Evolutionary conservation across 768 basidiomycete species (phyloP).

Genomic region (Jaapia argillacea): DNA sequence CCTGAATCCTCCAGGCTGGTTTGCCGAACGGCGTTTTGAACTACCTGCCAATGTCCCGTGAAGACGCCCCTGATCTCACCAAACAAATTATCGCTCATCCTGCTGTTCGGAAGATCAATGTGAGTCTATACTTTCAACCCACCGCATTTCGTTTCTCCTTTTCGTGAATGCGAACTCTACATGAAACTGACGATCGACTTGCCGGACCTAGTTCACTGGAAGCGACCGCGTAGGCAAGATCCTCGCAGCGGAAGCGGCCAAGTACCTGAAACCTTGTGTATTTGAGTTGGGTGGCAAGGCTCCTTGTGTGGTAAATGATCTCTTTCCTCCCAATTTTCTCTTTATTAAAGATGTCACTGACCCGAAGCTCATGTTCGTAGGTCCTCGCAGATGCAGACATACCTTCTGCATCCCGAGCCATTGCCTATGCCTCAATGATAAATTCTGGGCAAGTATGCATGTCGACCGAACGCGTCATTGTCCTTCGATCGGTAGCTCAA

Average conservation of each 20-base stretch:
- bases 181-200: too few species aligned
- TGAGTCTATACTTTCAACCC: constrained; percentile 12
- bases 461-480: constrained; percentile 49
- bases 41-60: constrained; percentile 34
- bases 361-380: too few species aligned
- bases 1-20: constrained; percentile 28
- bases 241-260: constrained; percentile 44
- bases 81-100: constrained; percentile 42
- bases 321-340: background rate
- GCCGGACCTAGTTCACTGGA: constrained; percentile 43
- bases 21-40: constrained; percentile 49
- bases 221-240: constrained; percentile 44
- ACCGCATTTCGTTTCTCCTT: background rate
- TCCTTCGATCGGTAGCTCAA: constrained; percentile 30
- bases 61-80: constrained; percentile 29
- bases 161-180: background rate
- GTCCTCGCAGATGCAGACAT: constrained; percentile 45
- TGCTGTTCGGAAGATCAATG: constrained; percentile 37
- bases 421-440: constrained; percentile 31
- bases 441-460: constrained; percentile 50
- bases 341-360: background rate
- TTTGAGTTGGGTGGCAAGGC: constrained; percentile 49
- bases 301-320: constrained; percentile 34
- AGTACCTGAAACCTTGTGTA: constrained; percentile 43
- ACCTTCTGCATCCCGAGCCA: constrained; percentile 38